These are phyloP conservation scores for Boletus huronensis DNA, from an alignment of 768 basidiomycete genomes.

Conservation along the genomic window DNA sequence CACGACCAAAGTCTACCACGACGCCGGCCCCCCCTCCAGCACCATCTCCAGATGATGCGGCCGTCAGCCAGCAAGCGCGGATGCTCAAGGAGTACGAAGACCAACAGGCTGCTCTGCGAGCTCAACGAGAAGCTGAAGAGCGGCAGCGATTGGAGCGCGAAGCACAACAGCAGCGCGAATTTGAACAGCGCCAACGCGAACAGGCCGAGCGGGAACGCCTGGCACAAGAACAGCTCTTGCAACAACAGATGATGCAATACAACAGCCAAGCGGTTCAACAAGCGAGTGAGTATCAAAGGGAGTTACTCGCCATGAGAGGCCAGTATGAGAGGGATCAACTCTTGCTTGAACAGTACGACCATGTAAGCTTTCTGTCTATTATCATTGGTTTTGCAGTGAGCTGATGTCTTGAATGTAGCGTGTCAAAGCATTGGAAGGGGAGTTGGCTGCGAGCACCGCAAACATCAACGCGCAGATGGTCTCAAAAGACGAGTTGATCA, in stretches of 20 bases:
- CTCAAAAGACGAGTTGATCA: conserved; percentile 94
- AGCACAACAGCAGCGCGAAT: conserved; percentile 78
- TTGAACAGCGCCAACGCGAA: conserved; percentile 81
- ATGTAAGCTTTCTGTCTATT: conserved; percentile 44
- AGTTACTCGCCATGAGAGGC: conserved; percentile 88
- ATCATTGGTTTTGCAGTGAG: not conserved
- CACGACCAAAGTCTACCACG: conserved; percentile 59
- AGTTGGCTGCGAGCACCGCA: conserved; percentile 67
- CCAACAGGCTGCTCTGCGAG: conserved; percentile 83
- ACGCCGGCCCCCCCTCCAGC: conserved; percentile 67
- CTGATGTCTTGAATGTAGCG: conserved; percentile 48
- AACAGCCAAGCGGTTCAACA: conserved; percentile 76
- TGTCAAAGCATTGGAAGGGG: conserved; percentile 92
- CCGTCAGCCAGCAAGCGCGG: conserved; percentile 85
- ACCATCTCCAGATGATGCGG: conserved; percentile 65
- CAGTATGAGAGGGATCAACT: conserved; percentile 99
- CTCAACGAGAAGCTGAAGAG: conserved; percentile 81
- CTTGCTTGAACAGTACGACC: conserved; percentile 95
- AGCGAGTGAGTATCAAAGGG: conserved; percentile 79
- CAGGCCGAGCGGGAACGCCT: conserved; percentile 85
- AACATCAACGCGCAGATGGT: conserved; percentile 83
- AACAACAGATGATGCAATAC: conserved; percentile 77
- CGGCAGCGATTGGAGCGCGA: conserved; percentile 73
- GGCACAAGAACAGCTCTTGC: conserved; percentile 86
- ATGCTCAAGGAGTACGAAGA: conserved; percentile 97